These are phyloP conservation scores for Thermothelomyces thermophilus DNA, from an alignment of 2,329 filamentous ascomycete species.

Conservation along the genomic window DNA sequence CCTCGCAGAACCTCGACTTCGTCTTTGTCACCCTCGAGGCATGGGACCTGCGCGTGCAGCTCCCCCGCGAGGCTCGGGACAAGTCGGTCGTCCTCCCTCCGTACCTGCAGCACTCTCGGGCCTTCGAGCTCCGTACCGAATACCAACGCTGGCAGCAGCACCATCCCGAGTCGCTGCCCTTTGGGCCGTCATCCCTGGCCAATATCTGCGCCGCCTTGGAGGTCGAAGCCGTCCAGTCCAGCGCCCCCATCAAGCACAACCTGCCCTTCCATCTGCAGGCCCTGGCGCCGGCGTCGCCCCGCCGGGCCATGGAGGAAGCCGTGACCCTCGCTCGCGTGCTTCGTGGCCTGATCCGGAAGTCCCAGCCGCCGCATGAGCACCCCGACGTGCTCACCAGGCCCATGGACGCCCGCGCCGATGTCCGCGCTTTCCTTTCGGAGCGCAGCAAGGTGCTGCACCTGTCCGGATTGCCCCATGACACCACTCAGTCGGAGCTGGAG, in stretches of 20 bases:
- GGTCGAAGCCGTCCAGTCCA: slow-evolving; percentile 95
- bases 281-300: slow-evolving; percentile 86
- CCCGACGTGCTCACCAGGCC: slow-evolving; percentile 90
- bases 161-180: slow-evolving; percentile 93
- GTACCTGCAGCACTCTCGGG: slow-evolving; percentile 95
- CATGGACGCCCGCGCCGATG: slow-evolving; percentile 94
- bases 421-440: slow-evolving; percentile 91
- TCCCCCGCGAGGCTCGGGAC: slow-evolving; percentile 94
- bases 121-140: slow-evolving; percentile 93
- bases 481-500: slow-evolving; percentile 95
- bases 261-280: slow-evolving; percentile 96
- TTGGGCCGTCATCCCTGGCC: slow-evolving; percentile 87
- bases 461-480: slow-evolving; percentile 94
- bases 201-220: slow-evolving; percentile 98
- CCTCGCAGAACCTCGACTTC: slow-evolving; percentile 88
- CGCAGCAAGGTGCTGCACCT: slow-evolving; percentile 97
- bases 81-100: slow-evolving; percentile 95
- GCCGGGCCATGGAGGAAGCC: slow-evolving; percentile 95
- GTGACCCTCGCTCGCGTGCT: slow-evolving; percentile 90
- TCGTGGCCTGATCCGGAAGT: slow-evolving; percentile 89
- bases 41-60: slow-evolving; percentile 96
- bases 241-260: slow-evolving; percentile 97
- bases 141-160: slow-evolving; percentile 99
- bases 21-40: slow-evolving; percentile 97
- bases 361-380: slow-evolving; percentile 86